Evolutionary conservation across 306 rosid species (phyloP).

Genomic region (Quercus glauca): DNA sequence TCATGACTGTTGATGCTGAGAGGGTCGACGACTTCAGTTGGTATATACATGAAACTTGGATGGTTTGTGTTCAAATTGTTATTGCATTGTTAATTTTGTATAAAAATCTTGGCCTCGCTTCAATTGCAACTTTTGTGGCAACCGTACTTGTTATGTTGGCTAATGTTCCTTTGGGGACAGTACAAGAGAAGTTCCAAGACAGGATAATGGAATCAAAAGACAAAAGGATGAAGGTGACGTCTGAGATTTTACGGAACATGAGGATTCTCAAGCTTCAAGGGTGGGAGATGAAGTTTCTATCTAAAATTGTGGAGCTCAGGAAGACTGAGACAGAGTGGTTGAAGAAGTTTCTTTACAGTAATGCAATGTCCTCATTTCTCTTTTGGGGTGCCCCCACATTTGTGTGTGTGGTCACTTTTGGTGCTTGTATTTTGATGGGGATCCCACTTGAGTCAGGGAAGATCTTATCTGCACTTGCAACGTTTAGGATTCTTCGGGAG

Average conservation of each 20-base stretch:
- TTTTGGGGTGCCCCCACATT: constrained; percentile 12
- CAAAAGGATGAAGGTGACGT: constrained; percentile 10
- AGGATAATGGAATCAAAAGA: constrained; percentile 23
- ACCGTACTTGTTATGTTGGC: constrained; percentile 3
- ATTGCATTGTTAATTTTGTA: not conserved
- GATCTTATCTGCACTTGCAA: constrained; percentile 14
- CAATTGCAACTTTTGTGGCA: constrained; percentile 26
- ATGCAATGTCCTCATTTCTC: not conserved
- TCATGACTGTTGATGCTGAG: constrained; percentile 53
- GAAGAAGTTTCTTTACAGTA: not conserved
- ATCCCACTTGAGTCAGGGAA: constrained; percentile 16
- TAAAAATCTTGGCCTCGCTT: constrained; percentile 38
- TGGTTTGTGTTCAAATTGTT: constrained; percentile 11
- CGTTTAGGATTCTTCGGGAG: constrained; percentile 2
- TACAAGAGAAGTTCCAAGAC: constrained; percentile 1
- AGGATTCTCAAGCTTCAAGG: constrained; percentile 20
- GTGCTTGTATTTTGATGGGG: constrained; percentile 5
- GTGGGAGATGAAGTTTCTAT: constrained; percentile 25
- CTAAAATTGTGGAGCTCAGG: not conserved
- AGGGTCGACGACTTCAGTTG: constrained; percentile 38
- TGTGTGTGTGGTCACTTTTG: constrained; percentile 10
- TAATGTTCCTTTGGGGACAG: constrained; percentile 11
- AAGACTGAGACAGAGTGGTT: not conserved
- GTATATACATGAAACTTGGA: constrained; percentile 31
- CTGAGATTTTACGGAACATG: constrained; percentile 23